Conservation (phyloP, 768 basidiomycete species). For the Lentinula edodes region DNA sequence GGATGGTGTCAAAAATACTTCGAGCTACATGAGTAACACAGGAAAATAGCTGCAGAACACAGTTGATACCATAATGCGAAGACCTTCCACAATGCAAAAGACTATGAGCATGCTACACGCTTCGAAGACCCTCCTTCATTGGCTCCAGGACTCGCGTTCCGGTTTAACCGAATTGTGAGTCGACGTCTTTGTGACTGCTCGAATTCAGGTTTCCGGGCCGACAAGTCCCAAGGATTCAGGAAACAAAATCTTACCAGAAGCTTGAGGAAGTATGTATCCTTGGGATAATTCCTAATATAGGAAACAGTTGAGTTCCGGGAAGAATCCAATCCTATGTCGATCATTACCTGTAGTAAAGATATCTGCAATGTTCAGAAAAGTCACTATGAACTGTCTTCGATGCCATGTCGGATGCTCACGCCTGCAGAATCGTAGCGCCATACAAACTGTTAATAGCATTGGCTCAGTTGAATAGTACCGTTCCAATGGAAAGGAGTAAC, state of each 20-base stretch:
- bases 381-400: not conserved
- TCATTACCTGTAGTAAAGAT: constrained; percentile 35
- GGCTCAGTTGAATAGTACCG: constrained; percentile 1
- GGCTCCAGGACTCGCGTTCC: no score
- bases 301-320: not conserved
- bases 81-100: constrained; percentile 19
- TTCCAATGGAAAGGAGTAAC: not conserved
- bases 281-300: constrained; percentile 29
- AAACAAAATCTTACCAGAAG: constrained; percentile 25
- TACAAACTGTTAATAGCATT: constrained; percentile 29
- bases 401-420: constrained; percentile 21
- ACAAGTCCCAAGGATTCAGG: no score
- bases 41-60: not conserved
- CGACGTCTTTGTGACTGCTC: no score
- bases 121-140: no score
- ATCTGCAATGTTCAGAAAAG: constrained; percentile 18
- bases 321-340: not conserved
- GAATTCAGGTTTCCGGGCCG: no score
- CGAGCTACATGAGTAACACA: not conserved
- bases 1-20: constrained; percentile 38
- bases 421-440: constrained; percentile 41
- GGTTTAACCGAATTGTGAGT: no score
- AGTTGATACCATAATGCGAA: constrained; percentile 26
- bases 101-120: not conserved
- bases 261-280: constrained; percentile 34